Evolutionary conservation across 495 filamentous ascomycete genomes (phyloP), one percentile per base, ranked within the genome.

Genomic region (Pseudomonodictys pantanalensis): DNA sequence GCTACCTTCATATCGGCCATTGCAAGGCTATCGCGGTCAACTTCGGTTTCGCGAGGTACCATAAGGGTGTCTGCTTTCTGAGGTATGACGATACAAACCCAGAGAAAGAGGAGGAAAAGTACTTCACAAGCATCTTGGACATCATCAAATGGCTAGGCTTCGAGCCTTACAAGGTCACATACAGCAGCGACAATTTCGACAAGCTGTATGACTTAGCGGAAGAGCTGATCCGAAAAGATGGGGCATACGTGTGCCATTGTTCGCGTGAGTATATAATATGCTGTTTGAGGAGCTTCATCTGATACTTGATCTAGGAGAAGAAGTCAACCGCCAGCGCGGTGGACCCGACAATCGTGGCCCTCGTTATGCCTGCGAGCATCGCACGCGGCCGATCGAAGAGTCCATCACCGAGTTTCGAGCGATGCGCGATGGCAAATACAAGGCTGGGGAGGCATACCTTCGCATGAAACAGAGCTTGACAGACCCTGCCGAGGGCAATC

Each of bases 11-110:
- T 67, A 89, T 96, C 68, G 92, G 92, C 18, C 93, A 97, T 71
- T 85, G 85, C 62, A 97, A 97, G 76, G 93, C 93, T n/a, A 97
- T 98, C 73, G 84, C 90, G 0, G 82, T 97, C 67, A 98, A 97
- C 75, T 97, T 97, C 71, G 95, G 93, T 0, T 97, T 96, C 74
- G 93, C 93, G 10, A 84, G 82, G 64, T 84, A 86, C 67, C 87
- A 96, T 71, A 86, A 86, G 11, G 95, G 95, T 51, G 76, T 87
- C 53, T 87, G 82, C 72, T 76, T 73, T 57, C 64, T 78, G 35
- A 64, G 75, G 7, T 78, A 67, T 60, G 75, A 78, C 60, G 75
- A 78, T 55, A 78, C 75, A 7, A 77, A 77, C 53, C 75, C 75
- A 26, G 68, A 59, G 24, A 73, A 76, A 53, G 75, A 76, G 62